These are phyloP conservation scores for Quercus lobata DNA, from an alignment of 331 rosid species.

Conservation along the genomic window DNA sequence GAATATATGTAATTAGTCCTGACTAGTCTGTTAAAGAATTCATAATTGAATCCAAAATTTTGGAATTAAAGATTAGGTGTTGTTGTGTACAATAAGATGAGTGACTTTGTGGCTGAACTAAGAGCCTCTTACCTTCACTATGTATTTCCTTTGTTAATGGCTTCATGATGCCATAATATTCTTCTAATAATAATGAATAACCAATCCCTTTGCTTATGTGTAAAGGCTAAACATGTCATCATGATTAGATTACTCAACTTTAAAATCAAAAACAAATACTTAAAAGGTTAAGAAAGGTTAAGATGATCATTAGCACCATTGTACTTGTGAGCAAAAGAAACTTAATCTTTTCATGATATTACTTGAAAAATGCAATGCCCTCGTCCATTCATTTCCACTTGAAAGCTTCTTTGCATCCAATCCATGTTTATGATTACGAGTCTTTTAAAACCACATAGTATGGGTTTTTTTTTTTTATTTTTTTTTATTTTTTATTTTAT, in stretches of 20 bases:
- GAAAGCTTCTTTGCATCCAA: background rate
- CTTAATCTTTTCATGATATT: background rate
- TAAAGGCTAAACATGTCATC: conserved; percentile 29
- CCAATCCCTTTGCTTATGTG: conserved; percentile 6
- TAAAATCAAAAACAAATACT: background rate
- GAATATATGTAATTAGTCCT: too few relatives aligned
- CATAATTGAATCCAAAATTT: too few relatives aligned
- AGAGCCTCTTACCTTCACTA: too few relatives aligned
- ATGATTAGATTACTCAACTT: conserved; percentile 16
- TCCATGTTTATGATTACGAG: too few relatives aligned
- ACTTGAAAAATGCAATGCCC: background rate
- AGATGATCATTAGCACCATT: conserved; percentile 8
- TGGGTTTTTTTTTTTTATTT: background rate
- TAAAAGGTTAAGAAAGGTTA: background rate
- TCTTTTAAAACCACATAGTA: background rate
- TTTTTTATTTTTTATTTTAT: too few relatives aligned
- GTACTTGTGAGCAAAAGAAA: background rate
- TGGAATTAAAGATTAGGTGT: too few relatives aligned
- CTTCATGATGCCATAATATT: conserved; percentile 5
- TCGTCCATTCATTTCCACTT: background rate
- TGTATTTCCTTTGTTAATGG: background rate
- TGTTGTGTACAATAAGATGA: too few relatives aligned
- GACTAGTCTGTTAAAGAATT: too few relatives aligned
- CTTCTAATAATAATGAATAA: background rate
- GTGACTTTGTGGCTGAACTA: too few relatives aligned